Percentiles rank a stretch among this genome's conserved stretches.
Conservation (phyloP, 306 rosid species). For the Crotalaria pallida region DNA sequence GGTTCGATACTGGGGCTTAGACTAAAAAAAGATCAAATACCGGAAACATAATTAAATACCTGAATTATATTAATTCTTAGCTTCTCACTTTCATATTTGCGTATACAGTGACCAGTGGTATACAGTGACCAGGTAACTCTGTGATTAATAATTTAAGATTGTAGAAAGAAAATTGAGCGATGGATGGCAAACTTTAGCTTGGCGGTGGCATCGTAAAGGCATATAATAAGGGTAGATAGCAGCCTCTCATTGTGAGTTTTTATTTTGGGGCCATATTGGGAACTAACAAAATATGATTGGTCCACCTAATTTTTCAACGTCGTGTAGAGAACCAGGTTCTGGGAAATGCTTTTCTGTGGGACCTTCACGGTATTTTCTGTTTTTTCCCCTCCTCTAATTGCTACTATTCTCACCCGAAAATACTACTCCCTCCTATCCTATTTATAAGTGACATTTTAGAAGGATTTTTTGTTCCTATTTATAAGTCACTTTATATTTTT, state of each 20-base stretch:
- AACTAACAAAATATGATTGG: neutral
- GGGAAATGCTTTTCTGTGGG: neutral
- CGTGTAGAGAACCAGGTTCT: constrained; percentile 20
- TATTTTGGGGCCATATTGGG: neutral
- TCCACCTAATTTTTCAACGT: neutral
- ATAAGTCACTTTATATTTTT: too few relatives aligned
- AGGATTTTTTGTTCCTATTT: too few relatives aligned
- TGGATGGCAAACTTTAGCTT: neutral
- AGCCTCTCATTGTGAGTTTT: constrained; percentile 5
- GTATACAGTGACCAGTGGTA: too few relatives aligned
- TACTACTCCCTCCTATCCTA: too few relatives aligned
- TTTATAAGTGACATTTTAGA: too few relatives aligned
- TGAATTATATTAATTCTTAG: neutral
- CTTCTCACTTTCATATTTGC: neutral
- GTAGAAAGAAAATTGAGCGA: neutral
- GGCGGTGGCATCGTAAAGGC: constrained; percentile 17
- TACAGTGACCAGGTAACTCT: neutral
- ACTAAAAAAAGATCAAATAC: too few relatives aligned
- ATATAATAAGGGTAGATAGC: neutral
- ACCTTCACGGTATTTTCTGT: neutral
- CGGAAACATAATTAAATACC: too few relatives aligned
- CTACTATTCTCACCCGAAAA: too few relatives aligned
- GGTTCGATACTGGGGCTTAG: too few relatives aligned
- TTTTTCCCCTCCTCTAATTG: neutral
- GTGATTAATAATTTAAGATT: constrained; percentile 1